Evolutionary conservation across 1,284 basidiomycete genomes (phyloP).

Genomic region (Microbotryum scabiosae): DNA sequence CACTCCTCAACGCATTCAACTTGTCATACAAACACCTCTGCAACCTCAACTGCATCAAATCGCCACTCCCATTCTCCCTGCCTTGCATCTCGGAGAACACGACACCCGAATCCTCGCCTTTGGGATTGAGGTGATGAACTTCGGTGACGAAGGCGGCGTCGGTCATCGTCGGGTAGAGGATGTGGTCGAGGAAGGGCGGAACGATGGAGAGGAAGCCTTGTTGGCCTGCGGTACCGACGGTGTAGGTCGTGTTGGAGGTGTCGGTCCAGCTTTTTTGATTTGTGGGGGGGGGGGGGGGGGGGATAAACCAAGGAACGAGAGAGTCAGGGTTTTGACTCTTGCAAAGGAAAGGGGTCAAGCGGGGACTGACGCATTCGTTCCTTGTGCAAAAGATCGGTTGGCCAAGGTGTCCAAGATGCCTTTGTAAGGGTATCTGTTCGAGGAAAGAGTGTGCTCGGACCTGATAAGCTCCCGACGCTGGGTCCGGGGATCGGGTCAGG

Average conservation of each 20-base stretch:
- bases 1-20: conserved; percentile 83
- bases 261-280: conserved; percentile 48
- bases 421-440: conserved; percentile 66
- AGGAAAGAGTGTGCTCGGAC: too few relatives aligned
- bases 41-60: conserved; percentile 80
- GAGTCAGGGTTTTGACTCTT: conserved; percentile 64
- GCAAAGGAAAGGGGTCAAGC: background rate
- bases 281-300: too few relatives aligned
- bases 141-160: conserved; percentile 87
- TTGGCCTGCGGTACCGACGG: conserved; percentile 91
- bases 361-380: background rate
- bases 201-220: conserved; percentile 86
- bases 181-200: conserved; percentile 88
- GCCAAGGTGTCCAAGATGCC: conserved; percentile 96
- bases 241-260: conserved; percentile 86
- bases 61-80: conserved; percentile 80
- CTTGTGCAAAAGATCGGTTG: conserved; percentile 85
- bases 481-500: background rate
- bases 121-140: conserved; percentile 68
- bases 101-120: conserved; percentile 88
- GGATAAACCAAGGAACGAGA: background rate
- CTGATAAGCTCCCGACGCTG: too few relatives aligned
- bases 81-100: conserved; percentile 82
- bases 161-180: conserved; percentile 91
- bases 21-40: conserved; percentile 72